Percentiles rank a stretch among this genome's conserved stretches.
Evolutionary conservation across 2,329 filamentous ascomycete genomes (phyloP).

Genomic region (Grosmannia penicillata): DNA sequence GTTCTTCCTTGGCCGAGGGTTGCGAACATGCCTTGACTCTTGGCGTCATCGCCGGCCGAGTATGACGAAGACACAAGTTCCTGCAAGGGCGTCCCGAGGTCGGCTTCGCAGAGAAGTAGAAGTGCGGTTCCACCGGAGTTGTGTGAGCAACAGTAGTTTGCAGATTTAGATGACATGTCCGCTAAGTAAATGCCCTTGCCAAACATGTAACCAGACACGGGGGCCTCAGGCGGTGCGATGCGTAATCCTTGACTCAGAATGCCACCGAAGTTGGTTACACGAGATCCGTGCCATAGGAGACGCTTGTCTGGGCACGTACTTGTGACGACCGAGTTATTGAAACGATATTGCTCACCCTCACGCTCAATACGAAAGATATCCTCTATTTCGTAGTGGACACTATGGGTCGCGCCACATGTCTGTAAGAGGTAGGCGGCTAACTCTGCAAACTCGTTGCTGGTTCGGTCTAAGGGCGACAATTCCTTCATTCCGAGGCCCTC

Average conservation of each 20-base stretch:
- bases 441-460: conserved; percentile 46
- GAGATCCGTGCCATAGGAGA: conserved; percentile 78
- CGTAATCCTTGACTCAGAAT: conserved; percentile 78
- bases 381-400: conserved; percentile 42
- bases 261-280: conserved; percentile 71
- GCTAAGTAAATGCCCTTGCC: conserved; percentile 82
- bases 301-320: conserved; percentile 37
- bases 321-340: conserved; percentile 35
- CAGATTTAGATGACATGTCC: conserved; percentile 72
- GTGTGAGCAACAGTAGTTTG: conserved; percentile 54
- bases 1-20: conserved; percentile 57
- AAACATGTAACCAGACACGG: conserved; percentile 72
- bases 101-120: conserved; percentile 70
- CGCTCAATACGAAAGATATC: conserved; percentile 77
- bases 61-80: conserved; percentile 43
- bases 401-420: conserved; percentile 54
- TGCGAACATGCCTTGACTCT: conserved; percentile 41
- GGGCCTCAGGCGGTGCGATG: conserved; percentile 78
- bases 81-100: conserved; percentile 63
- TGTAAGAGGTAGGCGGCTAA: conserved; percentile 52
- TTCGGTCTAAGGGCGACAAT: conserved; percentile 52
- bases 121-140: conserved; percentile 56
- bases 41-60: conserved; percentile 48
- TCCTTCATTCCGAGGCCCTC: conserved; percentile 56
- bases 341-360: conserved; percentile 54